These are phyloP conservation scores for Cyanodermella asteris DNA, from an alignment of 2,329 filamentous ascomycete species.

Conservation along the genomic window DNA sequence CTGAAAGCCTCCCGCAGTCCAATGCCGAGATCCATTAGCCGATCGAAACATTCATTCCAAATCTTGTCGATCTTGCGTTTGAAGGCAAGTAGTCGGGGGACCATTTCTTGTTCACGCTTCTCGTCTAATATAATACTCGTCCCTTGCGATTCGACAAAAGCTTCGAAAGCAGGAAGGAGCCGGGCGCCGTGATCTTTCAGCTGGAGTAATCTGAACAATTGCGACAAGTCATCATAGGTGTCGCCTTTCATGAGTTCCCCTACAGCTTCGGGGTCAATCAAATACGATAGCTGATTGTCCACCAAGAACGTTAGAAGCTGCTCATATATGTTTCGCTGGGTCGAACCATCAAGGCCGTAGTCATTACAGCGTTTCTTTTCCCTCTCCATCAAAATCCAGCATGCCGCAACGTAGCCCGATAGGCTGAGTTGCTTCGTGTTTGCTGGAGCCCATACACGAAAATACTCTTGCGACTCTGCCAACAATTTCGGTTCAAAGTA, in stretches of 20 bases:
- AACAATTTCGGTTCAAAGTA: constrained; percentile 63
- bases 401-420: constrained; percentile 52
- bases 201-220: constrained; percentile 56
- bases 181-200: constrained; percentile 47
- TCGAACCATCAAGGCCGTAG: constrained; percentile 65
- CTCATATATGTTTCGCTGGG: constrained; percentile 56
- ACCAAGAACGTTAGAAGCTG: constrained; percentile 37
- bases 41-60: constrained; percentile 53
- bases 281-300: constrained; percentile 38
- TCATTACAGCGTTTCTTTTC: constrained; percentile 60
- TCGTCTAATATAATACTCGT: constrained; percentile 60
- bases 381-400: constrained; percentile 43
- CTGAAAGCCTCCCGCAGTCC: constrained; percentile 69
- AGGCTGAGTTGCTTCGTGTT: constrained; percentile 40
- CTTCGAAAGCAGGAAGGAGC: constrained; percentile 51
- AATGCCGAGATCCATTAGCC: constrained; percentile 56
- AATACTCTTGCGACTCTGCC: constrained; percentile 42
- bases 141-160: constrained; percentile 58
- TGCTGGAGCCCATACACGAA: constrained; percentile 45
- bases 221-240: constrained; percentile 47
- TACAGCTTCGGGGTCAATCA: constrained; percentile 46
- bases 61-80: constrained; percentile 60
- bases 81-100: constrained; percentile 58
- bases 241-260: constrained; percentile 50
- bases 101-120: constrained; percentile 62